Evolutionary conservation across 768 basidiomycete species (phyloP).

Genomic region (Termitomyces sp.): DNA sequence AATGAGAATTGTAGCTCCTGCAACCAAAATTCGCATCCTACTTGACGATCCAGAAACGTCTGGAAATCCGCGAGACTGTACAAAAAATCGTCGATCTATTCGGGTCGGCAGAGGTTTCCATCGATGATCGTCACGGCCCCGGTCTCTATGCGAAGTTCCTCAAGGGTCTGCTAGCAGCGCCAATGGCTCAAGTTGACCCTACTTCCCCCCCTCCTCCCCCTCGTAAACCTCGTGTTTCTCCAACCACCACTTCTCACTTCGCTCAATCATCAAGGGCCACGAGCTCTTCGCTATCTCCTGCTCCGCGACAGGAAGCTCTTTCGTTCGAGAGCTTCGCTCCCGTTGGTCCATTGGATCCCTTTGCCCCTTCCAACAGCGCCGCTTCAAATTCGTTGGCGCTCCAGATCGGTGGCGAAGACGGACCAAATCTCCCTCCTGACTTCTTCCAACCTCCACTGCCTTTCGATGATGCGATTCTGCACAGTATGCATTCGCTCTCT

Average conservation of each 20-base stretch:
- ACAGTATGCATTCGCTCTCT: slow-evolving; percentile 58
- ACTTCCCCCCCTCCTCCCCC: slow-evolving; percentile 16
- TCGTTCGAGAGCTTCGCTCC: slow-evolving; percentile 51
- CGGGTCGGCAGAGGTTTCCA: slow-evolving; percentile 64
- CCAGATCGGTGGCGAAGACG: slow-evolving; percentile 17
- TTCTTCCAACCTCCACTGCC: slow-evolving; percentile 55
- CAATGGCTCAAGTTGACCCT: slow-evolving; percentile 39
- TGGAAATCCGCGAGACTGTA: slow-evolving; percentile 62
- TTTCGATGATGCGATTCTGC: slow-evolving; percentile 59
- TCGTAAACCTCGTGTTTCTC: slow-evolving; percentile 12
- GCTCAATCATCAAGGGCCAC: slow-evolving; percentile 39
- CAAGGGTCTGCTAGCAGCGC: slow-evolving; percentile 64
- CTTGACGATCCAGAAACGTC: slow-evolving; percentile 55
- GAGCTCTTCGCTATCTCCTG: slow-evolving; percentile 45
- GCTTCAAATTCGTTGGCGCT: slow-evolving; percentile 17
- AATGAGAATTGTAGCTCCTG: slow-evolving; percentile 49
- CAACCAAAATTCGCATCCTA: slow-evolving; percentile 71
- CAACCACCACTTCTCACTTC: not conserved
- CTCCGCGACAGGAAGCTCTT: slow-evolving; percentile 41
- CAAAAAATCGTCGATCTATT: slow-evolving; percentile 68
- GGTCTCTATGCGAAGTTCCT: slow-evolving; percentile 81
- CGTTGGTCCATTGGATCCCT: slow-evolving; percentile 40
- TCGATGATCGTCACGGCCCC: slow-evolving; percentile 82
- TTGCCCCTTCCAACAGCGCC: slow-evolving; percentile 25
- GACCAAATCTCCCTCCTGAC: slow-evolving; percentile 32